These are phyloP conservation scores for Hibiscus trionum DNA, from an alignment of 345 rosid species.

Conservation along the genomic window DNA sequence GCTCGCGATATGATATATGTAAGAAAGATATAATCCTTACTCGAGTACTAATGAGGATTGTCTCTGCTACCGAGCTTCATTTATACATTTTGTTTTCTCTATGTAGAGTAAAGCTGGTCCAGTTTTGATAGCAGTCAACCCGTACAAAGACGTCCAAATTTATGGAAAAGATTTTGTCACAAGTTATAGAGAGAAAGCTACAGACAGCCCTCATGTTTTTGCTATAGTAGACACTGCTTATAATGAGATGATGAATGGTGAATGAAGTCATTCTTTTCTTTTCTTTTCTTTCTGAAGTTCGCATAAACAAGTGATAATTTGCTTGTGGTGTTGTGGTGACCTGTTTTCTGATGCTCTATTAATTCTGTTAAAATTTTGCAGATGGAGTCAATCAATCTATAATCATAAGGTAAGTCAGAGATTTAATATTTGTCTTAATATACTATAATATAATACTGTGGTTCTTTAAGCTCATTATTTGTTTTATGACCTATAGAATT, in stretches of 20 bases:
- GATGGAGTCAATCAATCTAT: conserved; percentile 98
- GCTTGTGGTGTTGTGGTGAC: neutral
- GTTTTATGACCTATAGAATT: neutral
- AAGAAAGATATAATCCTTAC: conserved; percentile 23
- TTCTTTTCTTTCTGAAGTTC: neutral
- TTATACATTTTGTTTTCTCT: neutral
- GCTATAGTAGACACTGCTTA: conserved; percentile 69
- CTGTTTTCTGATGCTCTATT: neutral
- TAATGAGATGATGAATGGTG: neutral
- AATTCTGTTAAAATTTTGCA: conserved; percentile 21
- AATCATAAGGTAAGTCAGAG: conserved; percentile 68
- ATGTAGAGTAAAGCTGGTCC: conserved; percentile 97
- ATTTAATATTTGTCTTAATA: neutral
- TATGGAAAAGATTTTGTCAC: conserved; percentile 69
- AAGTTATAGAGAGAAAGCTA: conserved; percentile 71
- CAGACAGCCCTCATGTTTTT: conserved; percentile 19
- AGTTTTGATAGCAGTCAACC: conserved; percentile 88
- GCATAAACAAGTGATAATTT: neutral
- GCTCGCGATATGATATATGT: conserved; percentile 86
- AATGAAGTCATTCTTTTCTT: neutral
- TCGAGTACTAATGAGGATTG: neutral
- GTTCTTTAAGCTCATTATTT: neutral
- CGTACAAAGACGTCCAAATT: conserved; percentile 78
- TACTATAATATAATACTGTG: no score
- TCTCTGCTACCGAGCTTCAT: neutral